These are phyloP conservation scores for Fusarium albidum DNA, from an alignment of 2,329 filamentous ascomycete genomes.

Conservation along the genomic window DNA sequence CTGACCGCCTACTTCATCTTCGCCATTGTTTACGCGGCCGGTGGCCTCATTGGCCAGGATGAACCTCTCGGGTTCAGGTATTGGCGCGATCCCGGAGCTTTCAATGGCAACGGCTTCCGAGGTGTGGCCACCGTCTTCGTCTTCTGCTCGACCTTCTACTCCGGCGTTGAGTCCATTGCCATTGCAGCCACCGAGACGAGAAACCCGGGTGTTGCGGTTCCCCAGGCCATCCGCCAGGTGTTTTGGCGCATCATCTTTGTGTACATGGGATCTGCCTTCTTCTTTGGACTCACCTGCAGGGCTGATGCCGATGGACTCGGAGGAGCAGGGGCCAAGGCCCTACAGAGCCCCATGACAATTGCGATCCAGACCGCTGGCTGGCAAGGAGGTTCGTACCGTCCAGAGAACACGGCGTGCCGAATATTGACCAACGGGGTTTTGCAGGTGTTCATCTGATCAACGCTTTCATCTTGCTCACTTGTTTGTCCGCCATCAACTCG, in stretches of 20 bases:
- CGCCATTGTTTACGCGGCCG: conserved; percentile 74
- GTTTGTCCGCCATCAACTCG: conserved; percentile 75
- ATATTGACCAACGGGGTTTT: conserved; percentile 8
- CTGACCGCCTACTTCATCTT: conserved; percentile 78
- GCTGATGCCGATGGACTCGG: conserved; percentile 71
- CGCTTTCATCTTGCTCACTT: conserved; percentile 77
- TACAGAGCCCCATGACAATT: conserved; percentile 77
- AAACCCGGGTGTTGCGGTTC: conserved; percentile 64
- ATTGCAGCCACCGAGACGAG: conserved; percentile 70
- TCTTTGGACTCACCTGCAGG: conserved; percentile 78
- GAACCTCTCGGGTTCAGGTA: conserved; percentile 73
- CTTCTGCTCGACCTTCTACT: conserved; percentile 75
- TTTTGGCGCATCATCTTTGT: conserved; percentile 70
- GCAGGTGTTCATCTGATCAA: conserved; percentile 75
- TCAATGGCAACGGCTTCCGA: conserved; percentile 70
- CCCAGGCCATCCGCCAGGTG: conserved; percentile 66
- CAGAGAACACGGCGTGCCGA: background rate
- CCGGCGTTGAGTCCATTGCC: conserved; percentile 70
- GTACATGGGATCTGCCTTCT: conserved; percentile 76
- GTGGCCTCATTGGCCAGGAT: conserved; percentile 66
- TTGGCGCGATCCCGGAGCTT: conserved; percentile 76
- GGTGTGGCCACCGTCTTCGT: conserved; percentile 73
- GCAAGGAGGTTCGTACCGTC: conserved; percentile 59
- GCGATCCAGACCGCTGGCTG: conserved; percentile 79
- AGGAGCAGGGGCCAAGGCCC: conserved; percentile 66